Conservation (phyloP, 768 basidiomycete species). For the Chlorophyllum brunneum region DNA sequence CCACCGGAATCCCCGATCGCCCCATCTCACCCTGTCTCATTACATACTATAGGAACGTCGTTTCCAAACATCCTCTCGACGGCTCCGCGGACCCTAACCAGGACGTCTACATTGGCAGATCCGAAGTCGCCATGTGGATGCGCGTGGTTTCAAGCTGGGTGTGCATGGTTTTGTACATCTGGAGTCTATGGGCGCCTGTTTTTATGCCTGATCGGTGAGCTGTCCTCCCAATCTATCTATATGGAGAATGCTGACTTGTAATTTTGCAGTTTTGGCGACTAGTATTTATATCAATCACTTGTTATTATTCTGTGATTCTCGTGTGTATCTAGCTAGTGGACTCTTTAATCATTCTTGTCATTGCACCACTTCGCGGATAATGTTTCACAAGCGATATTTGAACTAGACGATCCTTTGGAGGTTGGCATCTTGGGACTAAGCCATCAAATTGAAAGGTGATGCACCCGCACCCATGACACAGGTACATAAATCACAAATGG, state of each 20-base stretch:
- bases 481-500: no score
- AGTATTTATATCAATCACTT: no score
- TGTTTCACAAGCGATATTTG: no score
- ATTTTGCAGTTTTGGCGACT: conserved; percentile 6
- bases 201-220: conserved; percentile 88
- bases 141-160: conserved; percentile 94
- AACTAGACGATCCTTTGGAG: no score
- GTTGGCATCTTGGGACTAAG: no score
- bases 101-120: conserved; percentile 90
- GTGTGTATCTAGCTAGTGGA: no score
- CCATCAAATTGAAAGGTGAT: no score
- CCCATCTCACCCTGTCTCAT: background rate
- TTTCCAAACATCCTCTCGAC: conserved; percentile 49
- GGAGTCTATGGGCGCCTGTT: conserved; percentile 87
- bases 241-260: background rate
- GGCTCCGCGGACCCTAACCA: conserved; percentile 50
- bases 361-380: no score
- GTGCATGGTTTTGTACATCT: conserved; percentile 79
- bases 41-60: conserved; percentile 57
- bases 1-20: no score
- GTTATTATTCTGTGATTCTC: no score
- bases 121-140: conserved; percentile 99
- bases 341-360: no score
- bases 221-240: background rate
- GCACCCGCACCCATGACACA: no score